A percentile compares a stretch with the other conserved stretches of the same genome.
Evolutionary conservation across 176 grass and related monocot species (phyloP).

Genomic region (Raddia guianensis): DNA sequence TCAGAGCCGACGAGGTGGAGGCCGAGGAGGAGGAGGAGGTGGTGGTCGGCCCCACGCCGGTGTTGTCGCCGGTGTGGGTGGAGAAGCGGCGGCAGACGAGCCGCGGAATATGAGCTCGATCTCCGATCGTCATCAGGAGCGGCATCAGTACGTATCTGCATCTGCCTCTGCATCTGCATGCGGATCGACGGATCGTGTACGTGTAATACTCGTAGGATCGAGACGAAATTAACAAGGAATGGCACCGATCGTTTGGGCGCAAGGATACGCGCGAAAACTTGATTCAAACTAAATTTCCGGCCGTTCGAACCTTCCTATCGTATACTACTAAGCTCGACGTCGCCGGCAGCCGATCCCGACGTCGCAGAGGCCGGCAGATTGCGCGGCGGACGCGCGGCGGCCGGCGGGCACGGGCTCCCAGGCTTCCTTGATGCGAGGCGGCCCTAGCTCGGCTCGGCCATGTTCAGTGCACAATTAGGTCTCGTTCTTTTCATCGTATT

Average conservation of each 20-base stretch:
- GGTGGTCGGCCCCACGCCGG: slow-evolving; percentile 48
- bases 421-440: no score
- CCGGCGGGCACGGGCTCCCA: no score
- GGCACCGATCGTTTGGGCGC: not conserved
- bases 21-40: slow-evolving; percentile 34
- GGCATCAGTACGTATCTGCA: not conserved
- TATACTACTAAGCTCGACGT: not conserved
- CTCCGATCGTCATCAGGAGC: no score
- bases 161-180: not conserved
- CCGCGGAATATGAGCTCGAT: slow-evolving; percentile 24
- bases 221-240: no score
- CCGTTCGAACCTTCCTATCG: not conserved
- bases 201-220: not conserved
- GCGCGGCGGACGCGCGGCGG: no score
- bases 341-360: not conserved
- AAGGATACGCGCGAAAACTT: not conserved
- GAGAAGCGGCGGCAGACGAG: slow-evolving; percentile 63
- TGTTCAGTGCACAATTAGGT: no score
- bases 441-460: no score
- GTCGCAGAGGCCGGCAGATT: no score
- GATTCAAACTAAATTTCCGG: not conserved
- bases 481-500: no score
- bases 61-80: slow-evolving; percentile 71
- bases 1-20: slow-evolving; percentile 17
- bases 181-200: not conserved